These are phyloP conservation scores for Haematococcus lacustris DNA, from an alignment of 139 green algal genomes.

Conservation along the genomic window DNA sequence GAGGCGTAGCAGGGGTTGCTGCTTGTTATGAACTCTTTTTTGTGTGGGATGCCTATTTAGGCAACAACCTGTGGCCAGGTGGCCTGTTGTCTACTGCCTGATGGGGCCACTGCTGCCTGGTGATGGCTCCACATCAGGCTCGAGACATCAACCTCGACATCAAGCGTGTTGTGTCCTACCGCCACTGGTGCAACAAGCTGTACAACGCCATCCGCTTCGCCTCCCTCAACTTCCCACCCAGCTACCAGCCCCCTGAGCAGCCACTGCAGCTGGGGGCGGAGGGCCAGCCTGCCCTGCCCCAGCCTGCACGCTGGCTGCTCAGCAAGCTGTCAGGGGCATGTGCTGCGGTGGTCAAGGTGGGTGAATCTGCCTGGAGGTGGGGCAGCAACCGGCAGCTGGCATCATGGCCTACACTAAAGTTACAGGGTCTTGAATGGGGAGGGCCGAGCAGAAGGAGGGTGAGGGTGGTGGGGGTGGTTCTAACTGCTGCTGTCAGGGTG, in stretches of 20 bases:
- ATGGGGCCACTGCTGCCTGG: not conserved
- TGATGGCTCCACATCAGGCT: conserved; percentile 36
- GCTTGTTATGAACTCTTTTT: too few relatives aligned
- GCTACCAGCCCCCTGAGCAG: conserved; percentile 9
- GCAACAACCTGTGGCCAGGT: not conserved
- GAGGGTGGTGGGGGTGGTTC: too few relatives aligned
- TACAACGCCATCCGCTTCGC: conserved; percentile 95
- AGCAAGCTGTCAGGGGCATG: conserved; percentile 27
- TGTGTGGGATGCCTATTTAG: not conserved
- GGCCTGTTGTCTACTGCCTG: too few relatives aligned
- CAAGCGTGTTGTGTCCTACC: conserved; percentile 92
- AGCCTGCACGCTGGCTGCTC: conserved; percentile 53
- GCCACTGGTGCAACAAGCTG: conserved; percentile 98
- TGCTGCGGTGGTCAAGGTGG: conserved; percentile 20
- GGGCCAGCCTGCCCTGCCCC: conserved; percentile 28
- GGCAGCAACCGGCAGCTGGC: too few relatives aligned
- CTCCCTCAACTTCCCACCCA: conserved; percentile 78
- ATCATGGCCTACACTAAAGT: too few relatives aligned
- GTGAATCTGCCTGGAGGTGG: too few relatives aligned
- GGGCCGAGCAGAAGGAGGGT: too few relatives aligned
- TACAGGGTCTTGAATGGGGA: too few relatives aligned
- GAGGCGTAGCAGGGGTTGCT: not conserved
- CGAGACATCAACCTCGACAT: conserved; percentile 93
- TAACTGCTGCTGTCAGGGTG: too few relatives aligned
- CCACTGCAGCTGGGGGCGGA: not conserved